These are phyloP conservation scores for Wickerhamiella parazyma DNA, from an alignment of 805 yeast genomes.

Conservation along the genomic window DNA sequence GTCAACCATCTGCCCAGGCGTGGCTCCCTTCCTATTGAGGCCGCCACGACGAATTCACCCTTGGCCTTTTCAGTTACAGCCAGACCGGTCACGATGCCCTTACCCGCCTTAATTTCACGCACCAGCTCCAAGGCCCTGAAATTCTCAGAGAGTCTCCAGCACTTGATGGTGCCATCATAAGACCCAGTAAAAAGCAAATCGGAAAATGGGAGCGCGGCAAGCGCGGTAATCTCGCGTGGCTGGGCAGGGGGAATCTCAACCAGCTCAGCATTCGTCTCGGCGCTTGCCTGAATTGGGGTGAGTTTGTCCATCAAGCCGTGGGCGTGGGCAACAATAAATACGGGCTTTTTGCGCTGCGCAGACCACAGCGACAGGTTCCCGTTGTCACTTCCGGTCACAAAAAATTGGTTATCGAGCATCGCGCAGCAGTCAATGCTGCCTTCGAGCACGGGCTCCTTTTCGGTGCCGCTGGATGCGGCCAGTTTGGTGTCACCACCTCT, in stretches of 20 bases:
- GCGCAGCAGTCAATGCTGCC: conserved; percentile 84
- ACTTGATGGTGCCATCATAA: conserved; percentile 59
- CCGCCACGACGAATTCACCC: conserved; percentile 39
- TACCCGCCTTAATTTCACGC: conserved; percentile 44
- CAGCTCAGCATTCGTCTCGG: conserved; percentile 28
- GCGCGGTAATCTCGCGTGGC: conserved; percentile 77
- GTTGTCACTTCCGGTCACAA: conserved; percentile 90
- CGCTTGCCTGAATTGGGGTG: conserved; percentile 37
- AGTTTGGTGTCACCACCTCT: conserved; percentile 66
- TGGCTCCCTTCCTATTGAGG: conserved; percentile 71
- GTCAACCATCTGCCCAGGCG: conserved; percentile 77
- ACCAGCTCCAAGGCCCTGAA: conserved; percentile 45
- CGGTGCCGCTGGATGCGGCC: conserved; percentile 11
- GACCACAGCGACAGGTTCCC: conserved; percentile 90
- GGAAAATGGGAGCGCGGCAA: conserved; percentile 71
- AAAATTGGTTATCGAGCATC: conserved; percentile 85
- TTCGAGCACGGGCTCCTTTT: conserved; percentile 30
- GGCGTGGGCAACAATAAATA: conserved; percentile 50
- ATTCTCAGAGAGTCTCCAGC: conserved; percentile 65
- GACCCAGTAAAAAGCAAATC: conserved; percentile 83
- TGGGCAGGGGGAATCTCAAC: conserved; percentile 45
- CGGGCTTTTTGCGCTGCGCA: conserved; percentile 75
- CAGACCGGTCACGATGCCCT: conserved; percentile 40
- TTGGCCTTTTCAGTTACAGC: conserved; percentile 22
- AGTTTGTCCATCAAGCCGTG: conserved; percentile 57